Evolutionary conservation across 257 asterid species (phyloP).

Genomic region (Thymus mandschuricus): DNA sequence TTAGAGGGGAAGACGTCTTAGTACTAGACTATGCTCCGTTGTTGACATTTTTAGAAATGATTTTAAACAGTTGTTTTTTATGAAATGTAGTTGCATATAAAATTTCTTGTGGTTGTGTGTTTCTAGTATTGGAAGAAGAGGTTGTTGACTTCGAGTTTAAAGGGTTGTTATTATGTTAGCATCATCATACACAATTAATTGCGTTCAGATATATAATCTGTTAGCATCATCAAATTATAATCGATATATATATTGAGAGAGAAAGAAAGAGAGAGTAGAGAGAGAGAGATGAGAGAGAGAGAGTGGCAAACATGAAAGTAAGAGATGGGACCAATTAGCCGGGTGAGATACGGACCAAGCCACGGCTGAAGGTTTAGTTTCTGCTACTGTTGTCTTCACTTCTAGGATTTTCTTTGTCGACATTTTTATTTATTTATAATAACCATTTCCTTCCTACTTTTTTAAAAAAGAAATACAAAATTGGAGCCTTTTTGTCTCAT

Average conservation of each 20-base stretch:
- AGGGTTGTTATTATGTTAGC: constrained; percentile 35
- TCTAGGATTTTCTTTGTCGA: constrained; percentile 38
- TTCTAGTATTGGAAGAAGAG: background rate
- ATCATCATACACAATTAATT: constrained; percentile 27
- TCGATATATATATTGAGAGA: background rate
- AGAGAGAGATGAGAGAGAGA: constrained; percentile 3
- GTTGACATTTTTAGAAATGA: background rate
- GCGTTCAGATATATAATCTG: background rate
- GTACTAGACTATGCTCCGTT: no score
- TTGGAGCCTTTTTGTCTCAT: background rate
- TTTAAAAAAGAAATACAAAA: background rate
- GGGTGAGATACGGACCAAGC: constrained; percentile 48
- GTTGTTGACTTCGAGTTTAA: constrained; percentile 31
- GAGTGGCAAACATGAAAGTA: constrained; percentile 42
- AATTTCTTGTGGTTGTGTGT: constrained; percentile 4
- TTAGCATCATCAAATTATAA: constrained; percentile 30
- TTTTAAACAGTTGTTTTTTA: background rate
- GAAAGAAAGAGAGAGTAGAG: background rate
- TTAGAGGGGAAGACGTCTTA: no score
- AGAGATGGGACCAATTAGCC: constrained; percentile 46
- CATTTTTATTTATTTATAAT: background rate
- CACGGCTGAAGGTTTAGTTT: constrained; percentile 42
- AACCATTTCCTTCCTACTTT: background rate
- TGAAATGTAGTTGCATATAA: background rate
- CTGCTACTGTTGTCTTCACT: constrained; percentile 38